A percentile compares a stretch with the other conserved stretches of the same genome.
These are phyloP conservation scores for Suillus subluteus DNA, from an alignment of 768 basidiomycete species.

Conservation along the genomic window DNA sequence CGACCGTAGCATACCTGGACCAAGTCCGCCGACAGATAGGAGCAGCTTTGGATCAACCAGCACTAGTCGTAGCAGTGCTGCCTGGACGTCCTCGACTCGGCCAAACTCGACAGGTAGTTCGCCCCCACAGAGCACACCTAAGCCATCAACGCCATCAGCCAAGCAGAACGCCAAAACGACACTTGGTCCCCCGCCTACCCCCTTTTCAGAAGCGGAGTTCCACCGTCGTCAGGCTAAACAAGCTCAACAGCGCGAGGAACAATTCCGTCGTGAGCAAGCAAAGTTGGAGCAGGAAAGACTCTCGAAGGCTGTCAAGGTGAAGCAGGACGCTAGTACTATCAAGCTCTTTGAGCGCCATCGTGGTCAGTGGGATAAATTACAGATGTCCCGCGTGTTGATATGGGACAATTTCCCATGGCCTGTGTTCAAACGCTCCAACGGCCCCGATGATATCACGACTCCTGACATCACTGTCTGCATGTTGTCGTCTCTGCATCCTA, in stretches of 20 bases:
- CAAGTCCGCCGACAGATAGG: slow-evolving; percentile 36
- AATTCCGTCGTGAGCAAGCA: slow-evolving; percentile 71
- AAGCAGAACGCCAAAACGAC: slow-evolving; percentile 25
- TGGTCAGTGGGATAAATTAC: slow-evolving; percentile 57
- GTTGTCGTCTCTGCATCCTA: slow-evolving; percentile 57
- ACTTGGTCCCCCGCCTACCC: slow-evolving; percentile 23
- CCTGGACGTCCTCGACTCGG: slow-evolving; percentile 35
- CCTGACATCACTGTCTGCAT: slow-evolving; percentile 63
- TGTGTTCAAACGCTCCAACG: slow-evolving; percentile 56
- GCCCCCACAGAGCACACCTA: slow-evolving; percentile 28
- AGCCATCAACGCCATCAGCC: slow-evolving; percentile 29
- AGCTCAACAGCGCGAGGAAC: slow-evolving; percentile 66
- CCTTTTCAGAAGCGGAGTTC: slow-evolving; percentile 56
- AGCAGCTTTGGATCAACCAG: slow-evolving; percentile 32
- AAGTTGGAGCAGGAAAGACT: slow-evolving; percentile 50
- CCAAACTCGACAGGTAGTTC: slow-evolving; percentile 28
- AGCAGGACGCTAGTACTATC: slow-evolving; percentile 50
- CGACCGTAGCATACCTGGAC: slow-evolving; percentile 36
- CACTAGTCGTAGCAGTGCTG: slow-evolving; percentile 31
- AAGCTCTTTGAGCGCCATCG: slow-evolving; percentile 65
- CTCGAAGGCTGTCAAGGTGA: slow-evolving; percentile 46
- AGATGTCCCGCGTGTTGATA: slow-evolving; percentile 41
- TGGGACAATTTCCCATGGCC: slow-evolving; percentile 83
- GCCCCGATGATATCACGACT: slow-evolving; percentile 64
- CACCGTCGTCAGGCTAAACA: slow-evolving; percentile 66